Evolutionary conservation across 306 rosid genomes (phyloP).

Genomic region (Myrica gale): DNA sequence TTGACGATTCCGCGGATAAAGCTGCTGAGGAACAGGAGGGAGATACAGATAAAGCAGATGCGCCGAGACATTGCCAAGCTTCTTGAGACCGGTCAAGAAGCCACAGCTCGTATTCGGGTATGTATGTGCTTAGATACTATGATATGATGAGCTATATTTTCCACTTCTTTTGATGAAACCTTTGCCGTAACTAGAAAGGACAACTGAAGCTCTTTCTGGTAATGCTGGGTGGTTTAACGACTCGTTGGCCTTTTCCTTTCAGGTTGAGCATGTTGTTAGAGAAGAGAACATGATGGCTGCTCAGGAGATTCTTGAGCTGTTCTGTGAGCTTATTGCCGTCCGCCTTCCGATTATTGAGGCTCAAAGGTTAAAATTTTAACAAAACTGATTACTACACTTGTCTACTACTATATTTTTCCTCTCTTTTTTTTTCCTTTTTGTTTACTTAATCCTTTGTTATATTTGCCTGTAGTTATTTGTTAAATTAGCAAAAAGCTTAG

Average conservation of each 20-base stretch:
- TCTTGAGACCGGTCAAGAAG: constrained; percentile 98
- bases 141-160: background rate
- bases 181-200: background rate
- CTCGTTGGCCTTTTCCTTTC: constrained; percentile 22
- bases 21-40: constrained; percentile 86
- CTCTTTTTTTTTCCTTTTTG: constrained; percentile 6
- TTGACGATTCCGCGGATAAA: constrained; percentile 91
- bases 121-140: background rate
- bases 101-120: constrained; percentile 97
- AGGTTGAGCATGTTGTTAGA: constrained; percentile 93
- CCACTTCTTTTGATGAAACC: background rate
- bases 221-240: background rate
- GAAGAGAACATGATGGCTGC: constrained; percentile 99
- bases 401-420: background rate
- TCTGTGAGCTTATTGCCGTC: constrained; percentile 74
- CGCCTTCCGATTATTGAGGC: constrained; percentile 90
- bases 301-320: constrained; percentile 87
- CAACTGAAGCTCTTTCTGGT: background rate
- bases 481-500: background rate
- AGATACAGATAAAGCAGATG: constrained; percentile 84
- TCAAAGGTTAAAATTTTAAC: constrained; percentile 53
- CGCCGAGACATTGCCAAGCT: constrained; percentile 94
- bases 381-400: background rate
- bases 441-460: constrained; percentile 1
- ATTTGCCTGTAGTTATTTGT: background rate